Base-by-base conservation (phyloP, 1,284 basidiomycete species). In the Trametes versicolor region DNA sequence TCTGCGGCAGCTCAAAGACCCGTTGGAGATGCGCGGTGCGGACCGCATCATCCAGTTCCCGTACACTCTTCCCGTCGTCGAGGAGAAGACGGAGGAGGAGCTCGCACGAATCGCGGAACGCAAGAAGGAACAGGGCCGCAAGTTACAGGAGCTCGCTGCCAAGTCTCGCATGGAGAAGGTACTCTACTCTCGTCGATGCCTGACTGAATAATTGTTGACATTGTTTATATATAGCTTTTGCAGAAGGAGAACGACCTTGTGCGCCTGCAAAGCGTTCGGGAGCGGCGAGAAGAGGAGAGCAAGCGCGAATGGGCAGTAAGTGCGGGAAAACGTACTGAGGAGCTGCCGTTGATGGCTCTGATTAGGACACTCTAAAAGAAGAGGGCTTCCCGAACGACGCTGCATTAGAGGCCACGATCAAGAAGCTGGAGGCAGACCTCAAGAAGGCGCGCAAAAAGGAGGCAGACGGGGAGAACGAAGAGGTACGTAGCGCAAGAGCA, bases 81-180 rank as follows among this genome's bases (percentile, higher is more conserved):
- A 94, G 53, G 96, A 97, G 77, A 97, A 97, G 78, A 93, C 95
- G 0, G 94, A 96, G 71, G 97, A 98, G 70, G 97, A 99, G 74
- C 77, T 98, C 0, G 86, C 88, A 0, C 85, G 88, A 27, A 86
- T 90, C 47, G 82, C 91, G 0, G 96, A 98, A 76, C 89, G 90
- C 74, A 82, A 93, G 65, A 90, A 87, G 73, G 95, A 97, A 75
- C 92, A 96, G 66, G 96, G 95, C 0, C 85, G 88, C 62, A 90
- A 96, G 72, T 75, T 99, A 53, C 96, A 97, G 77, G 96, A 99
- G 77, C 89, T 98, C 73, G 94, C 95, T n/a, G 91, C 94, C 0
- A 94, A 91, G 75, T 91, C 91, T 67, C 81, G 97, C 12, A 81
- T 88, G 69, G 96, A 98, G 71, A 97, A 96, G 84, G 94, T 92